Evolutionary conservation across 371 early-diverging fungal species (phyloP), one percentile per base, ranked within the genome.

Genomic region (Mortierella sp.): DNA sequence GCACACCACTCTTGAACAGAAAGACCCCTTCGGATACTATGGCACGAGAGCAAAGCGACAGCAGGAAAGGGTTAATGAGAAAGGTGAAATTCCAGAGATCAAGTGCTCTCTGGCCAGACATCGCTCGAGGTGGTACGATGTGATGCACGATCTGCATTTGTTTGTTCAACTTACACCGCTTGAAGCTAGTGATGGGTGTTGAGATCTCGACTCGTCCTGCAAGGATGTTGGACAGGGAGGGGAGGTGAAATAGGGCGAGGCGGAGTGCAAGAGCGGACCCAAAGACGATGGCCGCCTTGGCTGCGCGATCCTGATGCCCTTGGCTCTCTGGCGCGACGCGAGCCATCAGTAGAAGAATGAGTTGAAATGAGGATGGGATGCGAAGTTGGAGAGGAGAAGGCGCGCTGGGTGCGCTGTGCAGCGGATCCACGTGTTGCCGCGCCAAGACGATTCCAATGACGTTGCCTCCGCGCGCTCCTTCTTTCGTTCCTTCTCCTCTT

Each of bases 1-100:
- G 86, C 0, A 96, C 84, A 41, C 86, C 89, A 61, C 88, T 84
- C 19, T 85, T 70, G 59, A 87, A 92, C 39, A 96, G 82, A 76
- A 84, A 91, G n/a, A 95, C 81, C 31, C 96, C 96, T 82, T 96
- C 98, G 19, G 87, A 86, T 34, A 96, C 93, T 92, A 79, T 28
- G 16, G 21, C n/a, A 17, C n/a, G 39, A 13, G 28, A 31, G 51
- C 41, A 48, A 21, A 25, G 1, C 19, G 31, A 19, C 14, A 47
- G 50, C 31, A 51, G 43, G 9, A 50, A 22, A 21, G 16, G 22
- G 5, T 45, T 29, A 17, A 31, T 16, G 29, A n/a, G 50, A 40
- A 2, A 25, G 25, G 48, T 6, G 48, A 47, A 44, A 6, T n/a
- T n/a, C n/a, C n/a, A n/a, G n/a, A n/a, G n/a, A n/a, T n/a, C n/a